Percentiles rank a stretch among this genome's conserved stretches.
Conservation (phyloP, 176 grass and related monocot genomes). For the Carex myosuroides region DNA sequence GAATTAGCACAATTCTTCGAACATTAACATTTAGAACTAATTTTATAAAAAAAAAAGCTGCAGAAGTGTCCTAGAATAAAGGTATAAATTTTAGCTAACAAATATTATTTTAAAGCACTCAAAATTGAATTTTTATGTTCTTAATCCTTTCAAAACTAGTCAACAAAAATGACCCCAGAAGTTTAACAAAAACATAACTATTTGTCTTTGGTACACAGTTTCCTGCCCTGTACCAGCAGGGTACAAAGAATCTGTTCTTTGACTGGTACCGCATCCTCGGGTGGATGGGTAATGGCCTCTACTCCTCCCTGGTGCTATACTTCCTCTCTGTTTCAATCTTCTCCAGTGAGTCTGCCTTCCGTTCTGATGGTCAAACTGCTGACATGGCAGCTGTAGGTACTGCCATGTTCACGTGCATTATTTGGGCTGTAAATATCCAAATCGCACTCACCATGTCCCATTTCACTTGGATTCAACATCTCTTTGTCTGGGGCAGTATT, state of each 20-base stretch:
- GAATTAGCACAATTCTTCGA: background rate
- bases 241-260: conserved; percentile 92
- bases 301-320: conserved; percentile 81
- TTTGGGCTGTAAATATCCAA: conserved; percentile 96
- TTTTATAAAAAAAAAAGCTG: background rate
- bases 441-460: conserved; percentile 96
- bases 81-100: background rate
- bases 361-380: conserved; percentile 61
- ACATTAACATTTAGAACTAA: background rate
- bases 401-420: conserved; percentile 96
- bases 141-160: background rate
- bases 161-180: background rate
- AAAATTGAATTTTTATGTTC: background rate
- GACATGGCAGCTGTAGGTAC: conserved; percentile 93
- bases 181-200: background rate
- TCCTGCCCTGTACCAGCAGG: conserved; percentile 96
- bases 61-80: background rate
- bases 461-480: conserved; percentile 98
- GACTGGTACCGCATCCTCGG: conserved; percentile 95
- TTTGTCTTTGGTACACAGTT: conserved; percentile 51
- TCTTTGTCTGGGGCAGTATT: conserved; percentile 95
- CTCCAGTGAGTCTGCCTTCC: conserved; percentile 57
- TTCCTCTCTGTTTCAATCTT: conserved; percentile 88
- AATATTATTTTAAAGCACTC: background rate
- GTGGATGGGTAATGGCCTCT: conserved; percentile 96